Conservation (phyloP, 1,284 basidiomycete genomes). For the Malassezia arunalokei region DNA sequence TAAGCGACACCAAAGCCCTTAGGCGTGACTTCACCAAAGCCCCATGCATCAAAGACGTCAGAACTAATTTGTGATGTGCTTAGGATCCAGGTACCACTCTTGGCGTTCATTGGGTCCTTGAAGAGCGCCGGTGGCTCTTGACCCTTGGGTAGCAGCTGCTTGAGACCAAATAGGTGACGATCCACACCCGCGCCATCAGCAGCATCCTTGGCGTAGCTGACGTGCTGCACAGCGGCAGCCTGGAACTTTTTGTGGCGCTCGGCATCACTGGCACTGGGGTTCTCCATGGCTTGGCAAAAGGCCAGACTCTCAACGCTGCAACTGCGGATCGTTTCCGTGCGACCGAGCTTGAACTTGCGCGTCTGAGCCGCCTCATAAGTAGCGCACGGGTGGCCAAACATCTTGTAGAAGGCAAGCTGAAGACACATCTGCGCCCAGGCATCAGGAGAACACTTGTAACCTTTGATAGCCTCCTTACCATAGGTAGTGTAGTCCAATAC, state of each 20-base stretch:
- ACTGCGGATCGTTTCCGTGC: slow-evolving; percentile 87
- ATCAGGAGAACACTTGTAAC: slow-evolving; percentile 77
- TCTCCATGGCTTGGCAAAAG: slow-evolving; percentile 78
- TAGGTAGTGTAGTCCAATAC: slow-evolving; percentile 79
- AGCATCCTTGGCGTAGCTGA: slow-evolving; percentile 77
- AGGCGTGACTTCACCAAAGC: slow-evolving; percentile 78
- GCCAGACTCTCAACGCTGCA: slow-evolving; percentile 69
- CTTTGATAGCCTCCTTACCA: slow-evolving; percentile 80
- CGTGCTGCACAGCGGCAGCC: slow-evolving; percentile 66
- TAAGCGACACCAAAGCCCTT: slow-evolving; percentile 91
- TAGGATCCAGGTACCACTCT: slow-evolving; percentile 77
- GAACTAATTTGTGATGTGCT: slow-evolving; percentile 78
- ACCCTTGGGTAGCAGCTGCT: slow-evolving; percentile 64
- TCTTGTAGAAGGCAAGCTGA: slow-evolving; percentile 81
- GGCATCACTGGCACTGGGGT: slow-evolving; percentile 52
- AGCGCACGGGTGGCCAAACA: slow-evolving; percentile 64
- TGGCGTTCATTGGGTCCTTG: slow-evolving; percentile 61
- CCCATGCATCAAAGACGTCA: slow-evolving; percentile 81
- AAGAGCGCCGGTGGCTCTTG: slow-evolving; percentile 70
- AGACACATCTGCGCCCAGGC: slow-evolving; percentile 88
- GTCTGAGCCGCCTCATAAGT: slow-evolving; percentile 94
- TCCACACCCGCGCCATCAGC: slow-evolving; percentile 91
- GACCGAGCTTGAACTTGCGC: slow-evolving; percentile 74
- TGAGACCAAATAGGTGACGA: slow-evolving; percentile 82
- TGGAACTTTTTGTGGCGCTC: slow-evolving; percentile 63